These are phyloP conservation scores for Cyclotella cryptica DNA, from an alignment of 108 stramenopile genomes.

Conservation along the genomic window DNA sequence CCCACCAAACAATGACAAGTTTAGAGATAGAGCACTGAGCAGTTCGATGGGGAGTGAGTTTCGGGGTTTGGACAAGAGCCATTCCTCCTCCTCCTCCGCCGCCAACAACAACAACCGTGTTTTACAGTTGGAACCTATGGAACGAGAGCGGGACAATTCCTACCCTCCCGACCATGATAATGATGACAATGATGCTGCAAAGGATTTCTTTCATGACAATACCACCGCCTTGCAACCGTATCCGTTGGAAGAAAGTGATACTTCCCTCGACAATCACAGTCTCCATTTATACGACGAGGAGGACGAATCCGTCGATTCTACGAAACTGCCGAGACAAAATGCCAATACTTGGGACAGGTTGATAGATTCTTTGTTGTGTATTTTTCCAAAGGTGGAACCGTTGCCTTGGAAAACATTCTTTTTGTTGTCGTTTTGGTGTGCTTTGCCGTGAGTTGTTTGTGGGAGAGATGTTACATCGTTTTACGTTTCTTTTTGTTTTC, in stretches of 20 bases:
- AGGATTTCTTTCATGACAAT: too few relatives aligned
- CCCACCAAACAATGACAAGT: not conserved
- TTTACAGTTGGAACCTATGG: too few relatives aligned
- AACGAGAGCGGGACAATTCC: too few relatives aligned
- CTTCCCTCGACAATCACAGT: not conserved
- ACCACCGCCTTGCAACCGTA: too few relatives aligned
- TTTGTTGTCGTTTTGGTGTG: conserved; percentile 24
- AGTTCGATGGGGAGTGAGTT: not conserved
- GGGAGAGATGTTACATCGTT: too few relatives aligned
- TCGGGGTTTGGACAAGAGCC: not conserved
- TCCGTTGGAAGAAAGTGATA: too few relatives aligned
- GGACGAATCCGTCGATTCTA: not conserved
- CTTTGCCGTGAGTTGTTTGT: conserved; percentile 37
- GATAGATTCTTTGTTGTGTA: conserved; percentile 15
- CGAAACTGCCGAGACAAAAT: not conserved
- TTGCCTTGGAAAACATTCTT: conserved; percentile 43
- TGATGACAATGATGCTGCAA: too few relatives aligned
- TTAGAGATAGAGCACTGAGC: not conserved
- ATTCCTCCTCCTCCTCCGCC: too few relatives aligned
- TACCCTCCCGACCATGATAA: too few relatives aligned
- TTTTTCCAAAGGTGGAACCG: conserved; percentile 51
- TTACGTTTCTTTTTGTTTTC: not conserved
- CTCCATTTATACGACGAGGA: not conserved
- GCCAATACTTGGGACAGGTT: not conserved
- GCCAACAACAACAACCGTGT: too few relatives aligned